Conservation (phyloP, 2,329 filamentous ascomycete genomes). For the Verticillium zaregamsianum region DNA sequence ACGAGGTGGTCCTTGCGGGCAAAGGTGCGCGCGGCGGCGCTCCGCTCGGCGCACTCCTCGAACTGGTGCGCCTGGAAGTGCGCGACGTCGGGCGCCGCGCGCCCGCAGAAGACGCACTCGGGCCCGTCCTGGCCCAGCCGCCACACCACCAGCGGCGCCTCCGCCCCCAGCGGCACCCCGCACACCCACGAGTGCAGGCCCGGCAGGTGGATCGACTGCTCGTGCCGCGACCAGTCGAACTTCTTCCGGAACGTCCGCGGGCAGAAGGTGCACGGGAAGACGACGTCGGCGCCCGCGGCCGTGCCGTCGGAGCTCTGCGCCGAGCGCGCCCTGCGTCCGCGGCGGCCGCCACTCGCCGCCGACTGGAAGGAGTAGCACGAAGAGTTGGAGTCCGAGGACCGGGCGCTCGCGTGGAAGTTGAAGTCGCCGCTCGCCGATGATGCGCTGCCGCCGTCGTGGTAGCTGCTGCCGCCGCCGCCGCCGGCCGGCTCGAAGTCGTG, state of each 20-base stretch:
- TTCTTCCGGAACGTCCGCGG: slow-evolving; percentile 32
- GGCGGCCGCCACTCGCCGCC: background rate
- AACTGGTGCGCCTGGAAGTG: slow-evolving; percentile 37
- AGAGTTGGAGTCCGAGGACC: slow-evolving; percentile 14
- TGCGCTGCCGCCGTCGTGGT: slow-evolving; percentile 20
- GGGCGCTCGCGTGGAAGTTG: slow-evolving; percentile 11
- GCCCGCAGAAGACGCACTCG: slow-evolving; percentile 35
- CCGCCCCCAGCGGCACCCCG: slow-evolving; percentile 28
- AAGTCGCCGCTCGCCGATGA: slow-evolving; percentile 27
- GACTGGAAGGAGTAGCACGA: slow-evolving; percentile 10
- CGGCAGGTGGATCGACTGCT: slow-evolving; percentile 44
- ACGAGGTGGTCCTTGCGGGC: slow-evolving; percentile 37
- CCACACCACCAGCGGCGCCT: slow-evolving; percentile 41
- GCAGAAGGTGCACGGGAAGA: slow-evolving; percentile 34
- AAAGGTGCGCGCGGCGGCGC: slow-evolving; percentile 33
- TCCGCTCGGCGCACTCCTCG: slow-evolving; percentile 43
- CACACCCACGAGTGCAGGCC: slow-evolving; percentile 39
- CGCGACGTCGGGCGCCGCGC: slow-evolving; percentile 23
- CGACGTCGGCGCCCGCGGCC: slow-evolving; percentile 9
- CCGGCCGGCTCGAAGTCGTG: slow-evolving; percentile 7
- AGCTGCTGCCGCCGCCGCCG: slow-evolving; percentile 1
- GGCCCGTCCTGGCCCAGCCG: slow-evolving; percentile 40
- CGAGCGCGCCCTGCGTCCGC: background rate
- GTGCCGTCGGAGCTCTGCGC: slow-evolving; percentile 2
- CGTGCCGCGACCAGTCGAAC: slow-evolving; percentile 42